Percentiles rank a stretch among this genome's conserved stretches.
phyloP scores from a whole-genome alignment of 2,329 filamentous ascomycete genomes.

The Trichoderma semiorbis region DNA sequence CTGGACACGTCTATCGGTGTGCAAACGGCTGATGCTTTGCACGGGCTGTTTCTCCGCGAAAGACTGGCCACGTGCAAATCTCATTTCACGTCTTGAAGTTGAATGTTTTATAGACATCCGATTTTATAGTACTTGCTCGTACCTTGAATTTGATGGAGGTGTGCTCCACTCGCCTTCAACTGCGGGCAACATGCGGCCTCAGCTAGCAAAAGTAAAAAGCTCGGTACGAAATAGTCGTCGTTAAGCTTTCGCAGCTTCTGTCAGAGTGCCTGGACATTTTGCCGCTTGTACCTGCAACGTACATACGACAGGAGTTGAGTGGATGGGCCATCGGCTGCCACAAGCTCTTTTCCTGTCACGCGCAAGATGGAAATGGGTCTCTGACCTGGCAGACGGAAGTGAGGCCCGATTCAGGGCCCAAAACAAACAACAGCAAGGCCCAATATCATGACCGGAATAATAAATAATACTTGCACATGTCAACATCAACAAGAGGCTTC shows the following conservation, averaged over 20 bases:
- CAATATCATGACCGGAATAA: neutral
- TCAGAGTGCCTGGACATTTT: neutral
- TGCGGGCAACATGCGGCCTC: neutral
- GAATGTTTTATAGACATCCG: neutral
- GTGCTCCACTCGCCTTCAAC: neutral
- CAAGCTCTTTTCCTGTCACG: slow-evolving; percentile 4
- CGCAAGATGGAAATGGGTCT: neutral
- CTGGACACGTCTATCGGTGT: slow-evolving; percentile 1
- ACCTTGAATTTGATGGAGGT: neutral
- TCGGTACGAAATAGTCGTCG: neutral
- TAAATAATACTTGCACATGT: neutral
- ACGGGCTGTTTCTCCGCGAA: neutral
- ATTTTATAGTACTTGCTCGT: neutral
- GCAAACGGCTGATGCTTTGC: neutral
- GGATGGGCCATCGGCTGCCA: slow-evolving; percentile 9
- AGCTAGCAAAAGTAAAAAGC: neutral
- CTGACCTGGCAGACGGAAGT: neutral
- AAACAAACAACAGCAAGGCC: neutral
- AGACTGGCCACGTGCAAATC: neutral
- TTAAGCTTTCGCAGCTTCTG: neutral
- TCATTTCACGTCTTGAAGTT: neutral
- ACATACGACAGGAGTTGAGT: neutral
- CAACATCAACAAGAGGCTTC: neutral
- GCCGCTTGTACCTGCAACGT: neutral
- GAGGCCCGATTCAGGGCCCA: neutral